Conservation (phyloP, 208 protist genomes). For the Blechomonas ayalai region DNA sequence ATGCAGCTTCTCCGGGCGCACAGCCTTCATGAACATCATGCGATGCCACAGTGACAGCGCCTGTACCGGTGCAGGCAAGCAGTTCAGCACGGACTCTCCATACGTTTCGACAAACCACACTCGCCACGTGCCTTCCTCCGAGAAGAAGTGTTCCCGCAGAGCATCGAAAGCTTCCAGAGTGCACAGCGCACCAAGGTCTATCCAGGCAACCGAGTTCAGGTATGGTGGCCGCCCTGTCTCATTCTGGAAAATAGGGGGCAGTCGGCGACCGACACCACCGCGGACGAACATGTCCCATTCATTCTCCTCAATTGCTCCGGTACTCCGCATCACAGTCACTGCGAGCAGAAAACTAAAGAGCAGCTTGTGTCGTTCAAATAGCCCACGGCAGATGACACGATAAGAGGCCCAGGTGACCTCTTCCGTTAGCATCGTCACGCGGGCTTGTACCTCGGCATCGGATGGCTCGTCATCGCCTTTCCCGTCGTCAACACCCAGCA, state of each 20-base stretch:
- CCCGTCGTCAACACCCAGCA: constrained; percentile 1
- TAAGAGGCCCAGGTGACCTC: constrained; percentile 84
- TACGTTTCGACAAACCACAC: constrained; percentile 79
- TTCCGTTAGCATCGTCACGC: constrained; percentile 64
- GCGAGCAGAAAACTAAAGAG: constrained; percentile 92
- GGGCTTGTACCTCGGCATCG: constrained; percentile 39
- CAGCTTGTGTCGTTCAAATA: constrained; percentile 93
- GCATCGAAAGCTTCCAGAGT: constrained; percentile 70
- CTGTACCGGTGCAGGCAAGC: constrained; percentile 21
- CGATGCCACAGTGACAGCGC: constrained; percentile 67
- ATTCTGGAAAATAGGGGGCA: constrained; percentile 16
- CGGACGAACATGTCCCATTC: constrained; percentile 88
- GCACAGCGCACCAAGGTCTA: constrained; percentile 82
- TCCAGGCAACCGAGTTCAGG: constrained; percentile 90
- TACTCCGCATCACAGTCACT: constrained; percentile 64
- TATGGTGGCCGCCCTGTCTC: constrained; percentile 53
- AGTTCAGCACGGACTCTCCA: constrained; percentile 60
- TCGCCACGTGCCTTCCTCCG: constrained; percentile 44
- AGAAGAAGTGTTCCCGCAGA: constrained; percentile 72
- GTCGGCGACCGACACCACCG: constrained; percentile 47
- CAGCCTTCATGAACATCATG: constrained; percentile 77
- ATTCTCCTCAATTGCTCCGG: constrained; percentile 33
- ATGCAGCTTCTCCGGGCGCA: constrained; percentile 81
- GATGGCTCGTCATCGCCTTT: constrained; percentile 6
- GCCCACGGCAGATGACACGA: constrained; percentile 89